Evolutionary conservation across 1,284 basidiomycete species (phyloP).

Genomic region (Xanthoconium separans): DNA sequence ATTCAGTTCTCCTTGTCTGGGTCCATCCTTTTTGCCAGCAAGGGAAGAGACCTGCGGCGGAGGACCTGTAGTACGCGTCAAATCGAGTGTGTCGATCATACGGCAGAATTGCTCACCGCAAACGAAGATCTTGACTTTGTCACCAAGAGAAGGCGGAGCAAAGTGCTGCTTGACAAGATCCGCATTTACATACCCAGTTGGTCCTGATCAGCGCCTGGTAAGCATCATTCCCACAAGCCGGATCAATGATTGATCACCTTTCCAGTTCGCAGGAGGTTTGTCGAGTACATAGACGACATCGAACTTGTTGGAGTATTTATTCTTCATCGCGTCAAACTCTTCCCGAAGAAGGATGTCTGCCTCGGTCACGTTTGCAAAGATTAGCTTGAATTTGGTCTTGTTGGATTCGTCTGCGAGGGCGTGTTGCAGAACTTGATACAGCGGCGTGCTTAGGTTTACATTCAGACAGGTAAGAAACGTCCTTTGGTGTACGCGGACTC

Average conservation of each 20-base stretch:
- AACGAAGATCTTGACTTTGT: constrained; percentile 88
- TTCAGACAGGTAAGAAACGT: constrained; percentile 16
- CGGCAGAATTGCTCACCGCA: constrained; percentile 57
- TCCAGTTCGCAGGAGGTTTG: constrained; percentile 72
- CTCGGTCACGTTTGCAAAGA: constrained; percentile 92
- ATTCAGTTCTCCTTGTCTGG: constrained; percentile 80
- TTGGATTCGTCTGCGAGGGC: constrained; percentile 73
- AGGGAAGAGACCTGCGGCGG: constrained; percentile 81
- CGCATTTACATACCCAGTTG: constrained; percentile 69
- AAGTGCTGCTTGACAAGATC: constrained; percentile 76
- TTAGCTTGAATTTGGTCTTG: constrained; percentile 92
- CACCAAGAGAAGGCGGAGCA: constrained; percentile 62
- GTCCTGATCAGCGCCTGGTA: constrained; percentile 39
- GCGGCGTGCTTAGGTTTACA: constrained; percentile 53
- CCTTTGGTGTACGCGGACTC: constrained; percentile 27
- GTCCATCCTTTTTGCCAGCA: constrained; percentile 76
- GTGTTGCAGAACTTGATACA: constrained; percentile 76
- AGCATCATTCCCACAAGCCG: constrained; percentile 9
- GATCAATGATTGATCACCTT: constrained; percentile 41
- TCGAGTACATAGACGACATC: constrained; percentile 88
- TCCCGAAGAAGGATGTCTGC: constrained; percentile 87
- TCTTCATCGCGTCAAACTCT: constrained; percentile 76
- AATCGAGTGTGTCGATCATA: neutral
- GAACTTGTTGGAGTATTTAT: constrained; percentile 69
- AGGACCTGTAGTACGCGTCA: constrained; percentile 52